A percentile compares a stretch with the other conserved stretches of the same genome.
Conservation (phyloP, 495 filamentous ascomycete species). For the Lichina pygmaea region DNA sequence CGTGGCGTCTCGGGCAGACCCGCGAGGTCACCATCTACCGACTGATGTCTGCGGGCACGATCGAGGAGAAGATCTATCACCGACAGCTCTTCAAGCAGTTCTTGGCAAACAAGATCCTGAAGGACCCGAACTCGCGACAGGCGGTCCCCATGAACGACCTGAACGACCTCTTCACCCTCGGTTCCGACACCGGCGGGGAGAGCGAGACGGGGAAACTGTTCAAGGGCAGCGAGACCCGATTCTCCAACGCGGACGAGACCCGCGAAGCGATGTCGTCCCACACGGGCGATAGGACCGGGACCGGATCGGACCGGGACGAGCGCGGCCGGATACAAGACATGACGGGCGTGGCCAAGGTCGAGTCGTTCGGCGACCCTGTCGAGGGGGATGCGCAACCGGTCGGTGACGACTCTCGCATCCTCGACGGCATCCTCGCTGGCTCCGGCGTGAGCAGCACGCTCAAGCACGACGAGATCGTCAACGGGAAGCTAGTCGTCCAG, state of each 20-base stretch:
- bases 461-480: conserved; percentile 73
- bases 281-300: background rate
- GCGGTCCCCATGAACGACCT: conserved; percentile 66
- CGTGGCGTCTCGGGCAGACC: conserved; percentile 88
- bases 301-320: conserved; percentile 3
- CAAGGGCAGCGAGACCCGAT: conserved; percentile 50
- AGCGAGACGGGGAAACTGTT: conserved; percentile 75
- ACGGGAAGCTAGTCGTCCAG: conserved; percentile 29
- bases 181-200: conserved; percentile 31
- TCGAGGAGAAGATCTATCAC: conserved; percentile 98
- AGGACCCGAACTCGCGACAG: conserved; percentile 70
- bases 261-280: conserved; percentile 16
- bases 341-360: conserved; percentile 29
- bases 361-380: conserved; percentile 21
- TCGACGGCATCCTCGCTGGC: conserved; percentile 65
- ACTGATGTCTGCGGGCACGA: conserved; percentile 87
- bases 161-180: conserved; percentile 73
- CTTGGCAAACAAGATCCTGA: conserved; percentile 76
- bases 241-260: conserved; percentile 16
- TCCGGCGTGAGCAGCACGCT: conserved; percentile 63
- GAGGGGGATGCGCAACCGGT: conserved; percentile 12
- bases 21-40: conserved; percentile 82
- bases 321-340: conserved; percentile 21
- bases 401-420: conserved; percentile 34
- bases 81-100: conserved; percentile 96